Percentiles rank a stretch among this genome's conserved stretches.
phyloP scores from a whole-genome alignment of 2,329 filamentous ascomycete species.

The Teratosphaeria zuluensis region DNA sequence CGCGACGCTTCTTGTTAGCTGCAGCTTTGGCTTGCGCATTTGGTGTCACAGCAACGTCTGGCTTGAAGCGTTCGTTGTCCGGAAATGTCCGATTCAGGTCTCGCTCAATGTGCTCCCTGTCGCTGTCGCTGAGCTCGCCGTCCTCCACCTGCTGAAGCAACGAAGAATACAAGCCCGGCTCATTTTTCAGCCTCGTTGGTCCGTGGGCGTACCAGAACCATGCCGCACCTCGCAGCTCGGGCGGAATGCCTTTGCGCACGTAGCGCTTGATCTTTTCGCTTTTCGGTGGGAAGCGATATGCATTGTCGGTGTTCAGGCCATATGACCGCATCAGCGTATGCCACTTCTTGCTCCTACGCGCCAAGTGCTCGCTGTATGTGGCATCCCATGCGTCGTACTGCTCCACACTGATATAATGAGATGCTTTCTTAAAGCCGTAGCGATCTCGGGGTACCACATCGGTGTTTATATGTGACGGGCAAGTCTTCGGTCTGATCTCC shows the following conservation, averaged over 20 bases:
- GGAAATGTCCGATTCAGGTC: slow-evolving; percentile 91
- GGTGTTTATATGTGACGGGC: neutral
- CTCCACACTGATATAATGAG: slow-evolving; percentile 63
- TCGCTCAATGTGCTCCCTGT: slow-evolving; percentile 84
- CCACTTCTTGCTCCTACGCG: slow-evolving; percentile 74
- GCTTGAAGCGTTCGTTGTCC: slow-evolving; percentile 85
- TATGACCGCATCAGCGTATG: slow-evolving; percentile 64
- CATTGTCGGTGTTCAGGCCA: slow-evolving; percentile 60
- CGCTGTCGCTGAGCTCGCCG: slow-evolving; percentile 52
- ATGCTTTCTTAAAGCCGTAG: slow-evolving; percentile 87
- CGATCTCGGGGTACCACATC: slow-evolving; percentile 52
- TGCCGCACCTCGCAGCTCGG: slow-evolving; percentile 86
- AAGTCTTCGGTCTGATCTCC: neutral
- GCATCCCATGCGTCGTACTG: slow-evolving; percentile 77
- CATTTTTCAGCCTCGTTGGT: slow-evolving; percentile 64
- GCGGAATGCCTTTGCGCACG: slow-evolving; percentile 84
- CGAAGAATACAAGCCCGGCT: slow-evolving; percentile 66
- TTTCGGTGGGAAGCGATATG: slow-evolving; percentile 68
- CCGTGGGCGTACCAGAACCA: slow-evolving; percentile 97
- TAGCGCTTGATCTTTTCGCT: slow-evolving; percentile 81
- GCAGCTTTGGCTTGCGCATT: slow-evolving; percentile 20
- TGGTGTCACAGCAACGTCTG: slow-evolving; percentile 36
- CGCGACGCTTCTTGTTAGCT: slow-evolving; percentile 25
- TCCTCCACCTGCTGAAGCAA: slow-evolving; percentile 58
- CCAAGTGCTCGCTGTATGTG: slow-evolving; percentile 65